Conservation (phyloP, 2,329 filamentous ascomycete species). For the Trichoderma arundinaceum region DNA sequence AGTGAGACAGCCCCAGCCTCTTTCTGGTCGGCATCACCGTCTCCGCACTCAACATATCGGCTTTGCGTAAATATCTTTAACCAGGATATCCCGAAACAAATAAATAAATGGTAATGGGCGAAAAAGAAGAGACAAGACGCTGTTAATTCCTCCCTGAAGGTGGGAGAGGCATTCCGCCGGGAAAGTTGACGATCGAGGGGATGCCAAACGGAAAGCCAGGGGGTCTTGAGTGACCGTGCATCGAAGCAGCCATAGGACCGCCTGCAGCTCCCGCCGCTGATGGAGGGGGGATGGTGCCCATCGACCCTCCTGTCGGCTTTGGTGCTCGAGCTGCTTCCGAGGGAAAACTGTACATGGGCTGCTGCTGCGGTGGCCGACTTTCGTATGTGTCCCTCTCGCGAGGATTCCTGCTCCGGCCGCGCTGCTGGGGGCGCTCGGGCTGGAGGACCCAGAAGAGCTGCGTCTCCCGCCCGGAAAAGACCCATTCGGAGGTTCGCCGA, state of each 20-base stretch:
- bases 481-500: not conserved
- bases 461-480: not conserved
- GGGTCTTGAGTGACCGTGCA: not conserved
- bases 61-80: too few relatives aligned
- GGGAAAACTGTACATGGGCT: not conserved
- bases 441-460: slow-evolving; percentile 18
- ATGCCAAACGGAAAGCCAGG: not conserved
- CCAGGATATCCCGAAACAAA: not conserved
- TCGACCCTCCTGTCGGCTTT: not conserved
- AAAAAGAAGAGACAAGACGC: not conserved
- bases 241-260: not conserved
- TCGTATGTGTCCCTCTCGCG: not conserved
- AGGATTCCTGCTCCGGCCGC: not conserved
- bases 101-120: not conserved
- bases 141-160: not conserved
- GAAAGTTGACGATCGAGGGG: not conserved
- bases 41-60: not conserved
- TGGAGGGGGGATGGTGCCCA: not conserved
- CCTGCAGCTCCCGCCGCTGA: not conserved
- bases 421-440: not conserved
- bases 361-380: not conserved
- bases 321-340: not conserved
- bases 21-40: not conserved
- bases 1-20: not conserved
- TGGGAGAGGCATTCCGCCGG: not conserved